Evolutionary conservation across 441 rosid species (phyloP), one percentile per base, ranked within the genome.

Genomic region (Biscutella laevigata): DNA sequence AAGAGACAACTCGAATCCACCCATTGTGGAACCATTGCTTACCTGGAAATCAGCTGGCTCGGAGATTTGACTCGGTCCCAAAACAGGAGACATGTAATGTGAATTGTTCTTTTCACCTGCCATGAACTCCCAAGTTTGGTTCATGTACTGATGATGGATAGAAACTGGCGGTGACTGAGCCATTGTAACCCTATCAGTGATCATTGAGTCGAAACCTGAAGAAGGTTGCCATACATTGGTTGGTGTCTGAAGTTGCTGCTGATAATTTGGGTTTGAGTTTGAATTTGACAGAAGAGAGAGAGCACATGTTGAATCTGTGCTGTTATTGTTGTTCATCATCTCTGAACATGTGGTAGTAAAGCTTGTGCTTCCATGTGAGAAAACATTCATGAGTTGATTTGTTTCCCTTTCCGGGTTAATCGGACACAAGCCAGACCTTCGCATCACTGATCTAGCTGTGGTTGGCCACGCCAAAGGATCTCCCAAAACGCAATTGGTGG

Each of bases 251-350:
- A 41, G 27, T 27, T 5, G 57, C 21, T 37, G 41, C 24, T 65
- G 70, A 0, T 36, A 33, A 36, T 65, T 64, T 4, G 43, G 71
- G 11, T 12, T 39, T 12, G 7, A 21, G 38, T 47, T 53, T 84
- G 99, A 84, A 17, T 59, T 67, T 92, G 99, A 92, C 97, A 88
- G 99, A 88, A 88, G 95, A 92, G 99, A 92, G 99, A 81, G 99
- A 92, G 99, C 97, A 92, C 99, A 70, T 77, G 57, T 79, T 5
- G 95, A 82, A 59, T 85, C 79, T 39, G 76, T 78, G 65, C 84
- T 82, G n/a, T n/a, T n/a, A 8, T 74, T 47, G 21, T 37, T 43
- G 58, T 41, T 57, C 48, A 46, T 22, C 22, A 35, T 67, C 54
- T 59, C 76, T 5, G 80, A 55, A 62, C 74, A 9, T 38, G 83